These are phyloP conservation scores for Rhizopus arrhizus DNA, from an alignment of 371 early-diverging fungal genomes.

Conservation along the genomic window DNA sequence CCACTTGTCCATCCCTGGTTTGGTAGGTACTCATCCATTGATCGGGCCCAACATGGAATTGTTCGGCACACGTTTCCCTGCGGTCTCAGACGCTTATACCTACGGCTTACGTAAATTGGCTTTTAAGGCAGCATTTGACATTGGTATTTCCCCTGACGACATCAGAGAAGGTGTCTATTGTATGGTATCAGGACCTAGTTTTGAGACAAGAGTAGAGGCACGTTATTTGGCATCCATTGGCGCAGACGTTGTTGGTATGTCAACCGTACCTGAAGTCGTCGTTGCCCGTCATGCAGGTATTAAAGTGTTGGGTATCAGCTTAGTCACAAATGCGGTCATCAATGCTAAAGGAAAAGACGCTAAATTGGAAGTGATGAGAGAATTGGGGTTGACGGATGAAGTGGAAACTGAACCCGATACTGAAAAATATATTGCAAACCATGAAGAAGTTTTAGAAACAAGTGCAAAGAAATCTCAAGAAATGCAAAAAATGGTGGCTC, in stretches of 20 bases:
- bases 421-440: constrained; percentile 71
- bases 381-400: constrained; percentile 45
- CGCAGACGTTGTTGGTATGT: constrained; percentile 95
- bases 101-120: constrained; percentile 75
- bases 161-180: constrained; percentile 84
- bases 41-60: constrained; percentile 81
- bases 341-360: constrained; percentile 68
- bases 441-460: constrained; percentile 88
- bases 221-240: constrained; percentile 74
- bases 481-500: constrained; percentile 73
- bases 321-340: constrained; percentile 87
- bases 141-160: constrained; percentile 54
- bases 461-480: constrained; percentile 72
- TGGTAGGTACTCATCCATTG: constrained; percentile 82
- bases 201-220: constrained; percentile 90
- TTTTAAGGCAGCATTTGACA: constrained; percentile 62
- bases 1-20: constrained; percentile 84
- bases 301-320: constrained; percentile 79
- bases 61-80: constrained; percentile 94
- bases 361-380: constrained; percentile 56
- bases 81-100: constrained; percentile 89
- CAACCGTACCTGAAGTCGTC: constrained; percentile 95
- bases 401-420: constrained; percentile 50
- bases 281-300: constrained; percentile 91
- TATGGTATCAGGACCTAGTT: constrained; percentile 89